A percentile compares a stretch with the other conserved stretches of the same genome.
These are phyloP conservation scores for Russula sp. DNA, from an alignment of 768 basidiomycete species.

Conservation along the genomic window DNA sequence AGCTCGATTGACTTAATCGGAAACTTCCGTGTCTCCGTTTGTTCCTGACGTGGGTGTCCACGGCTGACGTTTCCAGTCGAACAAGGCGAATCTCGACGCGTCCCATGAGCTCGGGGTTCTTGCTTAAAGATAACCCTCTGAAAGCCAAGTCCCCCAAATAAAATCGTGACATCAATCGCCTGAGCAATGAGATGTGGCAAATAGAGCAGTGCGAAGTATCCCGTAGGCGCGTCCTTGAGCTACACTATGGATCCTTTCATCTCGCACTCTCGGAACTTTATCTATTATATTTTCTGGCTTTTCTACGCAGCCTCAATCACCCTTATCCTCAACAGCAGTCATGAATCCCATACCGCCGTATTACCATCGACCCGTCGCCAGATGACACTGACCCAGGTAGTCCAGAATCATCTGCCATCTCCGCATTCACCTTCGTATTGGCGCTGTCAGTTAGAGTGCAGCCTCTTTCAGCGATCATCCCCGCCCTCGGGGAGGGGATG, in stretches of 20 bases:
- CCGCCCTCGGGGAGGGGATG: too few relatives aligned
- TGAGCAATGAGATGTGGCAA: slow-evolving; percentile 89
- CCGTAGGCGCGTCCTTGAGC: slow-evolving; percentile 21
- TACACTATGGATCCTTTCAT: slow-evolving; percentile 48
- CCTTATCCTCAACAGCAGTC: slow-evolving; percentile 1
- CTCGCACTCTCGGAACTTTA: slow-evolving; percentile 44
- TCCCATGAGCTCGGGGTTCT: slow-evolving; percentile 94
- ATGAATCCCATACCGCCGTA: slow-evolving; percentile 34
- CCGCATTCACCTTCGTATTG: too few relatives aligned
- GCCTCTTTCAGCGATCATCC: too few relatives aligned
- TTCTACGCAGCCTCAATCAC: slow-evolving; percentile 31
- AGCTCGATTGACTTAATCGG: slow-evolving; percentile 63
- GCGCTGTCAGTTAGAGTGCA: slow-evolving; percentile 44
- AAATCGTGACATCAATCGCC: slow-evolving; percentile 69
- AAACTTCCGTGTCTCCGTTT: slow-evolving; percentile 77
- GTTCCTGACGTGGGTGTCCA: slow-evolving; percentile 68
- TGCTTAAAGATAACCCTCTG: slow-evolving; percentile 94
- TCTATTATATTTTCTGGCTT: slow-evolving; percentile 44
- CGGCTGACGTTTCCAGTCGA: slow-evolving; percentile 50
- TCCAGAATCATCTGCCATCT: too few relatives aligned
- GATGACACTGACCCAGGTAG: too few relatives aligned
- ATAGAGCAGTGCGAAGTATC: slow-evolving; percentile 82
- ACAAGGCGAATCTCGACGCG: slow-evolving; percentile 98
- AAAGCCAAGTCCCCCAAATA: slow-evolving; percentile 91
- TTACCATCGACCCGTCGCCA: slow-evolving; percentile 31